Percentiles rank a stretch among this genome's conserved stretches.
These are phyloP conservation scores for Russula sp. DNA, from an alignment of 768 basidiomycete species.

Conservation along the genomic window DNA sequence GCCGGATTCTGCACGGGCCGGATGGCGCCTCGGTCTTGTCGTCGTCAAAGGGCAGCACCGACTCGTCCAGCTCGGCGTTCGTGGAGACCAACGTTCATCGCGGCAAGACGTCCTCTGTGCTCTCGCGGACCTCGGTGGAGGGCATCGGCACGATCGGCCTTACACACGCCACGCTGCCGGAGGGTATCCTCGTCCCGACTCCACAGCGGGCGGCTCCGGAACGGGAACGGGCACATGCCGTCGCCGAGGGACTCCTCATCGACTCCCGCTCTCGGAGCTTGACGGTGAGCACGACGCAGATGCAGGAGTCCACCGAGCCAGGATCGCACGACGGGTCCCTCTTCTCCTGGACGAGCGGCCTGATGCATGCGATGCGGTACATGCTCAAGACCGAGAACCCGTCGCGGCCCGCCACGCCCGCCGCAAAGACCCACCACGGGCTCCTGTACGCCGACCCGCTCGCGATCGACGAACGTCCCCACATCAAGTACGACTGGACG, in stretches of 20 bases:
- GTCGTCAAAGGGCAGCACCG: conserved; percentile 25
- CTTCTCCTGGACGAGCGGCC: conserved; percentile 48
- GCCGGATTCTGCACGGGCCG: conserved; percentile 42
- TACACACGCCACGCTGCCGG: not conserved
- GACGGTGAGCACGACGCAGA: no score
- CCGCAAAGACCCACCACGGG: conserved; percentile 43
- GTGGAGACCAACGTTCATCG: conserved; percentile 35
- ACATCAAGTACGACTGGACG: no score
- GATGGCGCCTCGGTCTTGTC: conserved; percentile 29
- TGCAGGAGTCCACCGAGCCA: no score
- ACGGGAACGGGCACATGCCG: conserved; percentile 27
- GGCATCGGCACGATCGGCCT: conserved; percentile 36
- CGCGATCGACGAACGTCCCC: conserved; percentile 48
- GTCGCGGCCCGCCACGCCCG: conserved; percentile 28
- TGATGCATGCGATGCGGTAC: conserved; percentile 55
- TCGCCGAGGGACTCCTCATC: conserved; percentile 20
- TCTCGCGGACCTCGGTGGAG: conserved; percentile 33
- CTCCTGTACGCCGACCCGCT: conserved; percentile 37
- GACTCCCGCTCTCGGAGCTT: no score
- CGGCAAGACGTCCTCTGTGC: conserved; percentile 37
- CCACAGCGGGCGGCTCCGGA: not conserved
- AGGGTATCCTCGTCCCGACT: not conserved
- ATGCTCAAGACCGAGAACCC: conserved; percentile 41
- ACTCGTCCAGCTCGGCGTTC: conserved; percentile 26
- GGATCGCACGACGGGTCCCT: no score